Conservation (phyloP, 805 yeast species). For the Saccharomyces kudriavzevii region DNA sequence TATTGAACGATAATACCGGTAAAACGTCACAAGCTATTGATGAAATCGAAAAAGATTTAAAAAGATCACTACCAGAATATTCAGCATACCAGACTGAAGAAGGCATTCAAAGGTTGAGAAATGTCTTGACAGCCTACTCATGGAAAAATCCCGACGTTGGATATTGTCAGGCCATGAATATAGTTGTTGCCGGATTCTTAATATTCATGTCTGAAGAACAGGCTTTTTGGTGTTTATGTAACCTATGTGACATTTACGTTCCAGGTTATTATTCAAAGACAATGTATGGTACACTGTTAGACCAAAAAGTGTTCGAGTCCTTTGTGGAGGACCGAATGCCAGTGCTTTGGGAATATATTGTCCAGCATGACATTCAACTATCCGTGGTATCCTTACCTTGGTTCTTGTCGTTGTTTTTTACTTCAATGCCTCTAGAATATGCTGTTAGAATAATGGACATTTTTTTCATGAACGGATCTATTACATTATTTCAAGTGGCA, state of each 20-base stretch:
- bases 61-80: slow-evolving; percentile 91
- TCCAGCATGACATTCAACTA: slow-evolving; percentile 73
- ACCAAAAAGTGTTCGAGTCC: slow-evolving; percentile 88
- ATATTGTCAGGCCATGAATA: slow-evolving; percentile 98
- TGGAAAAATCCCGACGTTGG: slow-evolving; percentile 98
- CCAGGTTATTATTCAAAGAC: slow-evolving; percentile 96
- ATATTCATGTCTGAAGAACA: slow-evolving; percentile 93
- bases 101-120: slow-evolving; percentile 76
- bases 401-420: slow-evolving; percentile 85
- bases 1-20: slow-evolving; percentile 55
- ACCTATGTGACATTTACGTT: slow-evolving; percentile 72
- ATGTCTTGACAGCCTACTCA: slow-evolving; percentile 87
- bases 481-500: slow-evolving; percentile 85
- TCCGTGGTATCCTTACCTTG: slow-evolving; percentile 93
- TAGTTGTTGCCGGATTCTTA: slow-evolving; percentile 70
- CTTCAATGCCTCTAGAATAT: slow-evolving; percentile 88
- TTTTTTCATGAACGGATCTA: slow-evolving; percentile 82
- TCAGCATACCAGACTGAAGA: slow-evolving; percentile 83
- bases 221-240: slow-evolving; percentile 86
- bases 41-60: slow-evolving; percentile 92
- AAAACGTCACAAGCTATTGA: slow-evolving; percentile 78
- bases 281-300: slow-evolving; percentile 93
- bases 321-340: slow-evolving; percentile 89
- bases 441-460: slow-evolving; percentile 90
- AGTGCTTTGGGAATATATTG: slow-evolving; percentile 72